Conservation (phyloP, 176 grass and related monocot species). For the Phoenix dactylifera region DNA sequence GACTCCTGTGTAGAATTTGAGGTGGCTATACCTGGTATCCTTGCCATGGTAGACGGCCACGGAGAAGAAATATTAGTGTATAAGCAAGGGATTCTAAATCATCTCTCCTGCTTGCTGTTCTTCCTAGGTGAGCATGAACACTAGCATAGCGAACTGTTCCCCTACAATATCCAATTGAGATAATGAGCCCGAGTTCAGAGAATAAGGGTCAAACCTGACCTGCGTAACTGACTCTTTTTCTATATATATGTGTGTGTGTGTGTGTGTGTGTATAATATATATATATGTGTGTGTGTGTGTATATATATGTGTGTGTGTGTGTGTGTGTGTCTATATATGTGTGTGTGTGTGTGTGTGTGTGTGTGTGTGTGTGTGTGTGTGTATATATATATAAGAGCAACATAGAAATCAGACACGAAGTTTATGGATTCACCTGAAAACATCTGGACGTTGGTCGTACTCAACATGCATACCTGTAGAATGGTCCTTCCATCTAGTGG, state of each 20-base stretch:
- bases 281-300: too few relatives aligned
- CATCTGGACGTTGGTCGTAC: constrained; percentile 97
- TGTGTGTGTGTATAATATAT: too few relatives aligned
- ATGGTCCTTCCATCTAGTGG: constrained; percentile 84
- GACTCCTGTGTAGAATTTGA: background rate
- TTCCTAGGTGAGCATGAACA: constrained; percentile 95
- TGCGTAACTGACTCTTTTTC: background rate
- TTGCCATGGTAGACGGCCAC: constrained; percentile 94
- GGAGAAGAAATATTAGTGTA: constrained; percentile 93
- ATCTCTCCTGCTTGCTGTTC: constrained; percentile 91
- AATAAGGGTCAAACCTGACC: constrained; percentile 1
- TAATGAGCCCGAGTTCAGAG: background rate
- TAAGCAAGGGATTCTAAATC: constrained; percentile 99
- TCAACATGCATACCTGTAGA: constrained; percentile 62
- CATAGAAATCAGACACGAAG: background rate
- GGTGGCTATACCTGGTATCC: constrained; percentile 70
- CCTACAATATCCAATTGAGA: constrained; percentile 32
- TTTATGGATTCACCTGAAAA: constrained; percentile 69
- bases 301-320: too few relatives aligned
- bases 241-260: too few relatives aligned
- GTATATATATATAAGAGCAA: constrained; percentile 1
- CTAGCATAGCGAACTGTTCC: constrained; percentile 98
- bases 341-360: too few relatives aligned
- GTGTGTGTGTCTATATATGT: too few relatives aligned
- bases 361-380: too few relatives aligned